These are phyloP conservation scores for Pichia gijzeniarum DNA, from an alignment of 805 yeast species.

Conservation along the genomic window DNA sequence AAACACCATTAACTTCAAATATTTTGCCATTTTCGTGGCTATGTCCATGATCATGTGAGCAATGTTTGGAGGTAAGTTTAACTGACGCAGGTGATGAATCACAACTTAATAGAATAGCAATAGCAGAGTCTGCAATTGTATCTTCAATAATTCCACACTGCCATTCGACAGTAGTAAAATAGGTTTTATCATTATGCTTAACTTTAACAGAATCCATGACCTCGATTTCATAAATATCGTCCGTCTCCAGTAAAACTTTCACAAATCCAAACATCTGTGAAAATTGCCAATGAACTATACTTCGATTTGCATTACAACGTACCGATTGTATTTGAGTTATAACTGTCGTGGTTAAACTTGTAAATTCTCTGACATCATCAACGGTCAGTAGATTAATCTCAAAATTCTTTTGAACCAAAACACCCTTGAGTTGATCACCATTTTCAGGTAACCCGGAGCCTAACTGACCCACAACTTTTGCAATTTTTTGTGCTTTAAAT, in stretches of 20 bases:
- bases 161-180: constrained; percentile 75
- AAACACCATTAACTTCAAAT: neutral
- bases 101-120: constrained; percentile 84
- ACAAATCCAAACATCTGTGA: constrained; percentile 92
- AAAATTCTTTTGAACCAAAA: constrained; percentile 85
- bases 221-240: constrained; percentile 41
- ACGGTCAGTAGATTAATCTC: constrained; percentile 77
- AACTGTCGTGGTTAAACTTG: constrained; percentile 79
- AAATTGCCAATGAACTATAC: constrained; percentile 81
- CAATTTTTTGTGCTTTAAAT: constrained; percentile 78
- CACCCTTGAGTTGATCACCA: constrained; percentile 59
- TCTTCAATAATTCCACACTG: constrained; percentile 83
- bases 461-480: constrained; percentile 56
- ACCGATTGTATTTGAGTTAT: constrained; percentile 78
- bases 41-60: constrained; percentile 25
- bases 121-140: constrained; percentile 87
- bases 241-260: constrained; percentile 52
- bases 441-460: constrained; percentile 40
- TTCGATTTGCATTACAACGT: constrained; percentile 72
- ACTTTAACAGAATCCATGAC: constrained; percentile 62
- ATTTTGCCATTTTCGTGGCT: neutral
- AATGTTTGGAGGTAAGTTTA: constrained; percentile 64
- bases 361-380: constrained; percentile 82
- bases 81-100: constrained; percentile 96
- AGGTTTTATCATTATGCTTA: constrained; percentile 39